These are phyloP conservation scores for Fusarium compactum DNA, from an alignment of 2,329 filamentous ascomycete species.

Conservation along the genomic window DNA sequence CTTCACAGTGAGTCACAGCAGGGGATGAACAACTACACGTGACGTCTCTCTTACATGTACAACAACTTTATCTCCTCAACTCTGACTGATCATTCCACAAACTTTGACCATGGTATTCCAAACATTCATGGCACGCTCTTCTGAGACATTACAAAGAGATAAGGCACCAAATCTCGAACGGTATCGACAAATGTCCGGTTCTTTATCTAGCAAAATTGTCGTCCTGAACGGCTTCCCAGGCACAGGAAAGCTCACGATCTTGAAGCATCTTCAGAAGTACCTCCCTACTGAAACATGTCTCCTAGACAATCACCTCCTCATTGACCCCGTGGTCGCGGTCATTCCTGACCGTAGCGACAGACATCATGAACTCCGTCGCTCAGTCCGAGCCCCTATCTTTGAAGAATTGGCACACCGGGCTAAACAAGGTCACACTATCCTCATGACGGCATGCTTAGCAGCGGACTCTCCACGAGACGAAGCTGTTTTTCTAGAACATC, in stretches of 20 bases:
- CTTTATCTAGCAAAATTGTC: conserved; percentile 9
- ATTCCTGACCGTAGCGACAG: conserved; percentile 27
- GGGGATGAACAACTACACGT: not conserved
- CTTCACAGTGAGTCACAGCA: not conserved
- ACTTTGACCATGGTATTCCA: not conserved
- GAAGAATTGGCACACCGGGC: conserved; percentile 16
- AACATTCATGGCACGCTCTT: not conserved
- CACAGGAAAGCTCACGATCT: conserved; percentile 39
- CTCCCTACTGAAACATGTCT: conserved; percentile 17
- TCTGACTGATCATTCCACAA: not conserved
- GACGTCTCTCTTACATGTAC: not conserved
- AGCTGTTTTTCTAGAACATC: conserved; percentile 26
- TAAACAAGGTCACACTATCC: conserved; percentile 13
- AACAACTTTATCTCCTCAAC: too few relatives aligned
- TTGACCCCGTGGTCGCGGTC: conserved; percentile 31
- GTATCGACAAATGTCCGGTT: too few relatives aligned
- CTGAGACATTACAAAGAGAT: accelerated
- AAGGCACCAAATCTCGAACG: not conserved
- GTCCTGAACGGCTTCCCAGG: conserved; percentile 42
- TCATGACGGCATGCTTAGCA: conserved; percentile 39
- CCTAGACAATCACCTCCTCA: conserved; percentile 41
- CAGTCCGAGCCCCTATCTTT: conserved; percentile 33
- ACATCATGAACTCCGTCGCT: conserved; percentile 36
- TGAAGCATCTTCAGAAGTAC: conserved; percentile 21
- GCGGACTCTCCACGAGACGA: conserved; percentile 12